These are phyloP conservation scores for Tetracladium marchalianum DNA, from an alignment of 495 filamentous ascomycete genomes.

Conservation along the genomic window DNA sequence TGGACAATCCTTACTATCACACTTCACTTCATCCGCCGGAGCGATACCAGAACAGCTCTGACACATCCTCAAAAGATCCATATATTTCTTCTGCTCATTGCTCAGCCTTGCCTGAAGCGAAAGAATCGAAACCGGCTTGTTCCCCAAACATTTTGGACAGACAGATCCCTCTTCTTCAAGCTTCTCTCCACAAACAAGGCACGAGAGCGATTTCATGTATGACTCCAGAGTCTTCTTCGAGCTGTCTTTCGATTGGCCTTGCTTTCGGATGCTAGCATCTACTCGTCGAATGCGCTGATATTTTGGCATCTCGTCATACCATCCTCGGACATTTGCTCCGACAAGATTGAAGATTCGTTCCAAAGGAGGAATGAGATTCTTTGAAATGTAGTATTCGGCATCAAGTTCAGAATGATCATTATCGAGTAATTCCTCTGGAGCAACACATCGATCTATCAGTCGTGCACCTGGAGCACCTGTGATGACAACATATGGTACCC, in stretches of 20 bases:
- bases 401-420: constrained; percentile 77
- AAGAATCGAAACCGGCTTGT: constrained; percentile 48
- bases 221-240: constrained; percentile 66
- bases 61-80: constrained; percentile 66
- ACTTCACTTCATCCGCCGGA: constrained; percentile 65
- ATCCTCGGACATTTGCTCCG: constrained; percentile 79
- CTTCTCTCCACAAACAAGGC: constrained; percentile 65
- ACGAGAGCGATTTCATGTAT: constrained; percentile 73
- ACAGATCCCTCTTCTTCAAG: constrained; percentile 44
- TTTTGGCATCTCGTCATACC: constrained; percentile 98
- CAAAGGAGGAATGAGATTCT: constrained; percentile 89
- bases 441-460: constrained; percentile 82
- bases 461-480: constrained; percentile 78
- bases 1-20: constrained; percentile 85
- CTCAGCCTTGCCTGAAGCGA: constrained; percentile 50
- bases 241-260: constrained; percentile 22
- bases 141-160: constrained; percentile 51
- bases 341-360: constrained; percentile 97
- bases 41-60: constrained; percentile 68
- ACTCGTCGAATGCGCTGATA: constrained; percentile 59
- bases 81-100: constrained; percentile 50
- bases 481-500: constrained; percentile 88
- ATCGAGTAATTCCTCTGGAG: constrained; percentile 72
- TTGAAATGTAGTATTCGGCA: constrained; percentile 91
- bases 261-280: constrained; percentile 27